A percentile compares a stretch with the other conserved stretches of the same genome.
These are phyloP conservation scores for Raphanus sativus DNA, from an alignment of 345 rosid genomes.

Conservation along the genomic window DNA sequence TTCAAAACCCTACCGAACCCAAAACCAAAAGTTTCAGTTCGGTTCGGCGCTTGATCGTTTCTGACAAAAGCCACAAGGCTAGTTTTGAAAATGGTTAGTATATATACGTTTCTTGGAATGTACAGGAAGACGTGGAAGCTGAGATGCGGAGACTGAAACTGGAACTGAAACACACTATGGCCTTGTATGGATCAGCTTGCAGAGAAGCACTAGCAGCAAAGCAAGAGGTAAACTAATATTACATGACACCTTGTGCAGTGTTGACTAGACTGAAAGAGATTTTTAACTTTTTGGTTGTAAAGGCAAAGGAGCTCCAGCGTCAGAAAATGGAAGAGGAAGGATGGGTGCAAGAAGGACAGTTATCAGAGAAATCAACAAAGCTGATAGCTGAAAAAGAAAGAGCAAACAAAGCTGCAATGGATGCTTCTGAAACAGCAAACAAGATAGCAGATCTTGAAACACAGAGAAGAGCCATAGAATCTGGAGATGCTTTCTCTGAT, in stretches of 20 bases:
- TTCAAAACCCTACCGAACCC: too few relatives aligned
- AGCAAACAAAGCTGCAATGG: constrained; percentile 59
- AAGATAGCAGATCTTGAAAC: constrained; percentile 63
- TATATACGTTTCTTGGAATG: constrained; percentile 2
- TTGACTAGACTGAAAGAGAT: constrained; percentile 3
- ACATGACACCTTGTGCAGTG: background rate
- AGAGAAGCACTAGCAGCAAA: constrained; percentile 79
- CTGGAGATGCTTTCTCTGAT: constrained; percentile 33
- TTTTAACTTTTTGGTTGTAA: background rate
- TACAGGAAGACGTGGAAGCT: constrained; percentile 73
- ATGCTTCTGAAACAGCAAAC: constrained; percentile 67
- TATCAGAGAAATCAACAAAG: constrained; percentile 65
- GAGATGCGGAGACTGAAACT: constrained; percentile 80
- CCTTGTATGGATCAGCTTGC: constrained; percentile 79
- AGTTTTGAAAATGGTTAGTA: constrained; percentile 1
- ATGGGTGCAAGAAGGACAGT: constrained; percentile 54
- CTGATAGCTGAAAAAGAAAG: constrained; percentile 60
- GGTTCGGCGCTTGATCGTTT: too few relatives aligned
- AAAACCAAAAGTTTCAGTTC: too few relatives aligned
- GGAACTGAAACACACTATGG: constrained; percentile 89
- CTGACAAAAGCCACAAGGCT: too few relatives aligned
- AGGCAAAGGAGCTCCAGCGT: constrained; percentile 78
- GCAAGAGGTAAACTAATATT: constrained; percentile 54
- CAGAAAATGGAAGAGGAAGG: constrained; percentile 64
- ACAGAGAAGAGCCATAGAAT: constrained; percentile 49